Base-by-base conservation (phyloP, 768 basidiomycete species). In the Pleurotus cornucopiae region DNA sequence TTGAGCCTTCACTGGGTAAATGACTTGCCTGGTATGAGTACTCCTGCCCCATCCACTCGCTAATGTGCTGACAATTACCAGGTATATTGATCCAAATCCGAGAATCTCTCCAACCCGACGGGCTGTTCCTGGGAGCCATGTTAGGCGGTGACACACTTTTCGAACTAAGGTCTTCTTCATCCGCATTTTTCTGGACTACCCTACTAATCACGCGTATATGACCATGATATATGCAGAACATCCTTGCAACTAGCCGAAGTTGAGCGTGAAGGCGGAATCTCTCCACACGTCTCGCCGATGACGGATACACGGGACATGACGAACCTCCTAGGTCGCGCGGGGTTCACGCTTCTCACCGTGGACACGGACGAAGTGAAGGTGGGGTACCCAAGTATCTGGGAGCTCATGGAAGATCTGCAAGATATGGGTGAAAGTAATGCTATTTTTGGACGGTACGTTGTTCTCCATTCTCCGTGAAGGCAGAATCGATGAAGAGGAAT, bases 341-440 rank as follows among this genome's bases (percentile, higher is more conserved):
- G 96, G 11, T 97, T 98, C 69, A 91, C 88, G 0, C 75, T 97
- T 18, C 83, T 98, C 14, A 98, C 97, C 0, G 92, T 98, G 30
- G 97, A 99, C 64, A 84, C 89, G 37, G 97, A 99, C 66, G 97
- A 99, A 72, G 79, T 99, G 5, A 84, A 82, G 60, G 84, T 98
- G 38, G 81, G 81, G 5, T 99, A 98, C 66, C 97, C 97, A 0
- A 89, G 85, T 45, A 95, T 98, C 81, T 98, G 90, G 88, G 96
- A 98, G 65, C 80, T 99, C 12, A 77, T 98, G 69, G 85, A 94
- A 55, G 97, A 99, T 69, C 71, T 99, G n/a, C 79, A 83, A 51
- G 86, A 92, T 66, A 99, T 99, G 97, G 97, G 97, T 16, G 97
- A 99, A 67, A 85, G 83, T 48, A 98, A 97, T 66, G 93, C 94